Evolutionary conservation across 1,284 basidiomycete genomes (phyloP).

Genomic region (Sanguinoderma infundibulare): DNA sequence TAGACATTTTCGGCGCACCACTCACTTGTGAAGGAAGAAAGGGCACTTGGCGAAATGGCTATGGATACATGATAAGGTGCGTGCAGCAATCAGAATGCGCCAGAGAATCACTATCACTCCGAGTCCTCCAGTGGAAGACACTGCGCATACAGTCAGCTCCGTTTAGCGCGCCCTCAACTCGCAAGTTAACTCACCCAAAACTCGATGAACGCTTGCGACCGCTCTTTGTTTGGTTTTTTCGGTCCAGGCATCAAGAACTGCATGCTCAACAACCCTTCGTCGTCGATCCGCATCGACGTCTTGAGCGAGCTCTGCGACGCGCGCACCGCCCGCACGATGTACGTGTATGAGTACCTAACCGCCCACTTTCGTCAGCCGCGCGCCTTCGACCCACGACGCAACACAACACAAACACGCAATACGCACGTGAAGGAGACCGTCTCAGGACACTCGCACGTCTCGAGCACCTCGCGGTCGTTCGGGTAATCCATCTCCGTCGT

Average conservation of each 20-base stretch:
- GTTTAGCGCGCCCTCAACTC: too few relatives aligned
- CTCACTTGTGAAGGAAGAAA: background rate
- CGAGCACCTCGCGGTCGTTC: constrained; percentile 87
- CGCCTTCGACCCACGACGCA: background rate
- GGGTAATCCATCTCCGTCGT: constrained; percentile 95
- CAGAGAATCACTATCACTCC: constrained; percentile 24
- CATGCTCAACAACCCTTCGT: constrained; percentile 78
- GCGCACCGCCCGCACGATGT: constrained; percentile 70
- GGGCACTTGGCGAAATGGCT: background rate
- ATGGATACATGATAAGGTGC: background rate
- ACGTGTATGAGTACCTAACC: constrained; percentile 77
- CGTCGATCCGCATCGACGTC: constrained; percentile 84
- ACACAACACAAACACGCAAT: background rate
- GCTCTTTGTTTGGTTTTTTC: constrained; percentile 46
- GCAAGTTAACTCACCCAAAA: constrained; percentile 64
- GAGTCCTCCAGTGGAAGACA: constrained; percentile 60
- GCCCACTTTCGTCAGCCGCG: background rate
- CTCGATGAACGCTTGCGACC: constrained; percentile 75
- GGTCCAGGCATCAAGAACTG: constrained; percentile 86
- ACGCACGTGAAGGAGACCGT: constrained; percentile 76
- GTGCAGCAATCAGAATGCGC: background rate
- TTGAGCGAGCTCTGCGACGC: constrained; percentile 84
- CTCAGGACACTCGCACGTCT: constrained; percentile 81
- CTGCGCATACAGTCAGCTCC: constrained; percentile 33
- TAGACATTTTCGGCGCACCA: constrained; percentile 1